Evolutionary conservation across 768 basidiomycete species (phyloP).

Genomic region (Lentinula sp.): DNA sequence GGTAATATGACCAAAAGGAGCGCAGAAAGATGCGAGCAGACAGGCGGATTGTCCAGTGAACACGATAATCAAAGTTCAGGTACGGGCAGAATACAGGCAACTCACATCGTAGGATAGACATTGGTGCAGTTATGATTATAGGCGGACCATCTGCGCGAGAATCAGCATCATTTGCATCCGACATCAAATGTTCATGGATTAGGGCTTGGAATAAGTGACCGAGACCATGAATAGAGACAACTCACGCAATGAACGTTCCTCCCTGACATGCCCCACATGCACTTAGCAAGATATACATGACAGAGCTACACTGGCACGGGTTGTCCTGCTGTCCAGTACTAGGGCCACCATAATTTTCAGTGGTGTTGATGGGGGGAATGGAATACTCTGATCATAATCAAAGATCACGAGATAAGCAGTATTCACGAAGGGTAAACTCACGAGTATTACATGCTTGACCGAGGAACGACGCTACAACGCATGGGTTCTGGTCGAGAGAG

Average conservation of each 20-base stretch:
- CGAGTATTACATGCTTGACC: conserved; percentile 17
- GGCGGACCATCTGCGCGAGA: background rate
- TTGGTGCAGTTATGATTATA: background rate
- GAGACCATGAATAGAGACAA: background rate
- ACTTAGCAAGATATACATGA: background rate
- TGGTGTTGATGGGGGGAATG: background rate
- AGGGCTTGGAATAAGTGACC: background rate
- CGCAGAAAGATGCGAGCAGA: background rate
- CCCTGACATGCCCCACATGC: conserved; percentile 3
- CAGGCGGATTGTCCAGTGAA: background rate
- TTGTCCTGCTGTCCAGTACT: background rate
- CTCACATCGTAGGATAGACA: background rate
- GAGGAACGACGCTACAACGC: conserved; percentile 21
- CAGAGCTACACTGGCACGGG: background rate
- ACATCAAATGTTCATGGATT: too few species aligned
- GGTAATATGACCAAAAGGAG: background rate
- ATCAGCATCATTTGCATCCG: background rate
- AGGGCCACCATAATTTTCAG: background rate
- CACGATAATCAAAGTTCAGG: background rate
- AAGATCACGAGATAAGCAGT: background rate
- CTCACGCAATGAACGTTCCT: background rate
- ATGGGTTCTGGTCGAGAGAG: conserved; percentile 21
- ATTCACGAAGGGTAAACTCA: background rate
- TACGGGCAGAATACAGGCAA: background rate
- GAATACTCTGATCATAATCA: background rate